These are phyloP conservation scores for Linum lewisii DNA, from an alignment of 345 rosid genomes.

Conservation along the genomic window DNA sequence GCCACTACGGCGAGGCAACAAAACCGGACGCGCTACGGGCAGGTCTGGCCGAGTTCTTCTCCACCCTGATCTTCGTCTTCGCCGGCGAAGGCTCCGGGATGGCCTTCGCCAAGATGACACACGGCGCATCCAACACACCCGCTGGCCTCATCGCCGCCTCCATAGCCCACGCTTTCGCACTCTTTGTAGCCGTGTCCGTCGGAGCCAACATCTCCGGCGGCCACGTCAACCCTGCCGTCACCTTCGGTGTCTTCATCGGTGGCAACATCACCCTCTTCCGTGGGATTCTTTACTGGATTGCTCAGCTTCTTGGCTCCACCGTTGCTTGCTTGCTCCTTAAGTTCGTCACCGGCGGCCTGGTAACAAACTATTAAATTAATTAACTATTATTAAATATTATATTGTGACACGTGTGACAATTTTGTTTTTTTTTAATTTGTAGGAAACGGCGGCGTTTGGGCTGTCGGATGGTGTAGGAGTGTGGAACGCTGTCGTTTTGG, in stretches of 20 bases:
- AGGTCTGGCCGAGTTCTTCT: background rate
- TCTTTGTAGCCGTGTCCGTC: background rate
- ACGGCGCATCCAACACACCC: background rate
- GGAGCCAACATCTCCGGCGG: slow-evolving; percentile 1
- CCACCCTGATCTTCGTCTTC: background rate
- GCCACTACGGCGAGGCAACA: background rate
- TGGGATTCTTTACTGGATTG: background rate
- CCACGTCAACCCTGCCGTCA: slow-evolving; percentile 1
- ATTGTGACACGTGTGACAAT: no score
- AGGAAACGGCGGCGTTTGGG: background rate
- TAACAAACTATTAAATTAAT: no score
- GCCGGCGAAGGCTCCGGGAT: background rate
- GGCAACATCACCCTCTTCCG: background rate
- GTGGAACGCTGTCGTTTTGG: background rate
- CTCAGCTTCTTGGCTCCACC: background rate
- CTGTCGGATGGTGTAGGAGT: background rate
- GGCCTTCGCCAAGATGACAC: background rate
- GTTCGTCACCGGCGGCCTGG: background rate
- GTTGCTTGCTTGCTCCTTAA: background rate
- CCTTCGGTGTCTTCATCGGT: background rate
- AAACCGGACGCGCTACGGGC: background rate
- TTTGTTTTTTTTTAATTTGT: no score
- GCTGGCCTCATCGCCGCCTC: background rate
- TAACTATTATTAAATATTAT: no score
- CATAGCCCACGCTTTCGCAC: background rate